Percentiles rank a stretch among this genome's conserved stretches.
phyloP scores from a whole-genome alignment of 164 flowering plant genomes.

The Cinnamomum micranthum region DNA sequence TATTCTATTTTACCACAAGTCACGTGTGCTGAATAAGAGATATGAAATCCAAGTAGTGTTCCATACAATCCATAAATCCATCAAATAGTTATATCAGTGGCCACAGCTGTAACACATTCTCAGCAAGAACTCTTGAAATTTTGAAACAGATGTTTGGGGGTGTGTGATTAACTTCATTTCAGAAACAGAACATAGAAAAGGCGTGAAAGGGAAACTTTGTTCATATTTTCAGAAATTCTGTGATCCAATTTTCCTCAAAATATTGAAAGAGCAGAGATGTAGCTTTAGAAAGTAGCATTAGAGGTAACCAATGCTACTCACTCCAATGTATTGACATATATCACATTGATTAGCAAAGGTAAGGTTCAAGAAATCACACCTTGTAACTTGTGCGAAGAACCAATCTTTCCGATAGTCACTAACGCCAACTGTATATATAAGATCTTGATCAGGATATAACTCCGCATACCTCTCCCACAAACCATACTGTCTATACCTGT shows the following conservation, averaged over 20 bases:
- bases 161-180: background rate
- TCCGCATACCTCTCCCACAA: constrained; percentile 83
- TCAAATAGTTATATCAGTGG: no score
- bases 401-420: constrained; percentile 66
- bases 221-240: background rate
- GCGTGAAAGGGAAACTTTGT: background rate
- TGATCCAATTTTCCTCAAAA: background rate
- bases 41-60: no score
- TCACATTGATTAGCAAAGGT: no score
- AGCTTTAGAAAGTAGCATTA: background rate
- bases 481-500: constrained; percentile 82
- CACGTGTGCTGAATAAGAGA: no score
- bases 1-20: no score
- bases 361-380: constrained; percentile 28
- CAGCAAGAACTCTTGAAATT: background rate
- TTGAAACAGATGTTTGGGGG: background rate
- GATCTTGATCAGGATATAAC: constrained; percentile 58
- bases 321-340: background rate
- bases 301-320: background rate
- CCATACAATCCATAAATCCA: no score
- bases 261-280: background rate
- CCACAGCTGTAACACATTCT: no score
- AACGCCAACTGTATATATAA: constrained; percentile 50
- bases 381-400: constrained; percentile 77
- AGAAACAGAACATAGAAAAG: background rate